Evolutionary conservation across 139 green algal genomes (phyloP).

Genomic region (Chlamydomonas sp.): DNA sequence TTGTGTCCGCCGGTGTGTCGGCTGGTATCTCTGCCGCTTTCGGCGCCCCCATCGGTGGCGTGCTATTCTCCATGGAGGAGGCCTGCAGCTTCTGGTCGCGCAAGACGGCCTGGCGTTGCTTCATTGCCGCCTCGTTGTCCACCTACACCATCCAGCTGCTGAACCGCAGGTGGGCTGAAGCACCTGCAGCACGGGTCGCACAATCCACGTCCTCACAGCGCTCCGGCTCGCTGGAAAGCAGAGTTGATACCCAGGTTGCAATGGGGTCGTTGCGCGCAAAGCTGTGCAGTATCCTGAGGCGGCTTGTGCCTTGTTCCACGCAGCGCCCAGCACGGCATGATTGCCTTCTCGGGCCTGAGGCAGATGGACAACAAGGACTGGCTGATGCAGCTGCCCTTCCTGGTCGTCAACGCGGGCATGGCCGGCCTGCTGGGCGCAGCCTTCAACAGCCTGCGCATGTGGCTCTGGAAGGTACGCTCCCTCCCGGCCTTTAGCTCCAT

Average conservation of each 20-base stretch:
- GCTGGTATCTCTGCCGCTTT: conserved; percentile 89
- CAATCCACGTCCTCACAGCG: too few relatives aligned
- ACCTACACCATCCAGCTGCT: conserved; percentile 76
- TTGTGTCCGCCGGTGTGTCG: conserved; percentile 85
- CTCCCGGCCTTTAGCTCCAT: background rate
- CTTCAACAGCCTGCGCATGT: conserved; percentile 82
- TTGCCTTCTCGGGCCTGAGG: conserved; percentile 66
- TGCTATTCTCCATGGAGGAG: conserved; percentile 95
- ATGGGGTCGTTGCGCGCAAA: background rate
- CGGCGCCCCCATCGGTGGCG: conserved; percentile 90
- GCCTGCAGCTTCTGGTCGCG: conserved; percentile 68
- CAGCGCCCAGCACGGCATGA: conserved; percentile 59
- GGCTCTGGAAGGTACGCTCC: conserved; percentile 65
- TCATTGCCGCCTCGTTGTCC: conserved; percentile 79
- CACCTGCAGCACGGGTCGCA: too few relatives aligned
- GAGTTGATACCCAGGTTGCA: background rate
- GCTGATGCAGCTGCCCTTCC: conserved; percentile 81
- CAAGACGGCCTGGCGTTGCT: conserved; percentile 88
- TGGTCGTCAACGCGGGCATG: conserved; percentile 69
- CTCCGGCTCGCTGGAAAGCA: too few relatives aligned
- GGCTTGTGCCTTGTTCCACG: background rate
- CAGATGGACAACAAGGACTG: conserved; percentile 77
- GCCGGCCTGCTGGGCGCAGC: conserved; percentile 77
- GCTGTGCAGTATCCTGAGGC: too few relatives aligned
- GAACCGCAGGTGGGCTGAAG: conserved; percentile 18